phyloP scores from a whole-genome alignment of 2,329 filamentous ascomycete species.

The Rhinocladiella similis region DNA sequence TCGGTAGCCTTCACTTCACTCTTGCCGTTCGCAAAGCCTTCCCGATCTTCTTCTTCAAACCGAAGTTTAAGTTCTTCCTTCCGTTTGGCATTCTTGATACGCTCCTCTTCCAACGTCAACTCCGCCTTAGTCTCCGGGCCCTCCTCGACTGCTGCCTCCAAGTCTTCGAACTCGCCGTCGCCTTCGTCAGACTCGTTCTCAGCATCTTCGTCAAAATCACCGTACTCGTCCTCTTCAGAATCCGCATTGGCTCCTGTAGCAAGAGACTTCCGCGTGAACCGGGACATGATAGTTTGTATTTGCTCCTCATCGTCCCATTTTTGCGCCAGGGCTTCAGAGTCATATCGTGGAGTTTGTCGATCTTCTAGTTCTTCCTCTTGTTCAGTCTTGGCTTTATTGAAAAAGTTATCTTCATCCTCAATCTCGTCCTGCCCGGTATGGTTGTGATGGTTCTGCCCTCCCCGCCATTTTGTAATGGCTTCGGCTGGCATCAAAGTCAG shows the following conservation, averaged over 20 bases:
- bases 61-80: constrained; percentile 94
- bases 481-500: constrained; percentile 72
- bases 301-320: constrained; percentile 84
- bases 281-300: constrained; percentile 69
- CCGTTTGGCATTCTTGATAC: constrained; percentile 82
- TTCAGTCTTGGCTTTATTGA: constrained; percentile 56
- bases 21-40: constrained; percentile 83
- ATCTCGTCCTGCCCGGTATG: constrained; percentile 59
- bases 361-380: constrained; percentile 63
- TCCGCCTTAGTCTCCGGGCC: constrained; percentile 36
- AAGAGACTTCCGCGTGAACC: constrained; percentile 72
- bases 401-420: constrained; percentile 67
- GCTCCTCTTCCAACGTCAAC: constrained; percentile 76
- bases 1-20: constrained; percentile 75
- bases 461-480: constrained; percentile 77
- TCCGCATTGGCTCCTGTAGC: constrained; percentile 58
- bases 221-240: constrained; percentile 54
- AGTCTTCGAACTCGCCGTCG: constrained; percentile 80
- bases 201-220: constrained; percentile 53
- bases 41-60: constrained; percentile 97
- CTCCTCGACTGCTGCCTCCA: constrained; percentile 67
- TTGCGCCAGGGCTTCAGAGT: constrained; percentile 76
- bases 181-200: constrained; percentile 60
- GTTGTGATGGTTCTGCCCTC: constrained; percentile 62
- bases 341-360: constrained; percentile 72